Base-by-base conservation (phyloP, 305 asterid genomes). In the Ruellia speciosa region DNA sequence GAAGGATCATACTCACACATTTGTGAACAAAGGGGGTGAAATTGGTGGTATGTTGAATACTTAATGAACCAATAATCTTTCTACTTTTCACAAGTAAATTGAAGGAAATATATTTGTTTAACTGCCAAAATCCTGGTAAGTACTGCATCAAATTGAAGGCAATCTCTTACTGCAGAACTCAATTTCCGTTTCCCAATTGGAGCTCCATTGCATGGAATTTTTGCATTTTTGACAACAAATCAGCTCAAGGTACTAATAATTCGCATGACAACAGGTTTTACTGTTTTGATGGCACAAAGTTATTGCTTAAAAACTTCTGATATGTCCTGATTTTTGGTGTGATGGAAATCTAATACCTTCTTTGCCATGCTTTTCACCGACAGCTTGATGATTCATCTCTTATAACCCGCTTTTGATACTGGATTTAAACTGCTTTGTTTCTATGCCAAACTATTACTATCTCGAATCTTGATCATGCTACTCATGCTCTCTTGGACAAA, bases 1-100 rank as follows among this genome's bases (percentile, higher is more conserved):
- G 67, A 93, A 93, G 85, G 96, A 92, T 62, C 99, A 92, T 62
- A 86, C 92, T 68, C 99, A 92, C 83, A 88, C 95, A 52, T 92
- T 92, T 58, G 96, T 92, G 64, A 92, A 92, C 78, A 92, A 78
- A 75, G 97, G 95, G 70, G 96, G 95, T 61, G 89, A 84, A 49
- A 81, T 92, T 66, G 99, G 99, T 13, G 97, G 99, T 88, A 92
- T 66, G 84, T 54, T 64, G 46, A 58, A 68, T 37, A 63, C 56
- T 24, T 53, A 52, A 64, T 49, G 49, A 17, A 59, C n/a, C n/a
- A n/a, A n/a, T n/a, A n/a, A n/a, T n/a, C n/a, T n/a, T n/a, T n/a
- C n/a, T n/a, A n/a, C n/a, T n/a, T n/a, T n/a, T n/a, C n/a, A n/a
- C n/a, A n/a, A n/a, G n/a, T n/a, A 37, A 37, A 48, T 54, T 60